These are phyloP conservation scores for Anacardium occidentale DNA, from an alignment of 345 rosid genomes.

Conservation along the genomic window DNA sequence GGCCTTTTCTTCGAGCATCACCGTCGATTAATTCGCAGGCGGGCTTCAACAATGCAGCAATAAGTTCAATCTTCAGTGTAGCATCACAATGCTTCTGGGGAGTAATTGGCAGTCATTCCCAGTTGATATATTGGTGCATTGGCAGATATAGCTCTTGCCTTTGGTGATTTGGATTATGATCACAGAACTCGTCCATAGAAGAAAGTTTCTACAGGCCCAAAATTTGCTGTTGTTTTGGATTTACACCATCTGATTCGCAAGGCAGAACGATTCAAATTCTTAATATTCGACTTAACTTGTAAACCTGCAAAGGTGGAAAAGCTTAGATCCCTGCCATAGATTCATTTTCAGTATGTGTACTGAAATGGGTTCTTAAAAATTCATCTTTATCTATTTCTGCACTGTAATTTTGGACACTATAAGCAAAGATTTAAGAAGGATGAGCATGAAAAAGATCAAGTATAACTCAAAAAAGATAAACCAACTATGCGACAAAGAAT, in stretches of 20 bases:
- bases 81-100: background rate
- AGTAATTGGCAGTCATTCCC: background rate
- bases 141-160: background rate
- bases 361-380: background rate
- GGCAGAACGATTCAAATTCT: conserved; percentile 40
- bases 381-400: background rate
- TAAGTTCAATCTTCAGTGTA: background rate
- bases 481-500: background rate
- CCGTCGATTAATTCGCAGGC: background rate
- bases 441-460: background rate
- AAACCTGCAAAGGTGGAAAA: conserved; percentile 44
- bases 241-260: background rate
- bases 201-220: background rate
- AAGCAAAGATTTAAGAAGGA: background rate
- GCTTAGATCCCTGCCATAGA: background rate
- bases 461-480: background rate
- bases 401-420: background rate
- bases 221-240: background rate
- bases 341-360: background rate
- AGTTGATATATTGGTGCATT: background rate
- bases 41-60: background rate
- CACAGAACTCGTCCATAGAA: background rate
- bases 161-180: background rate
- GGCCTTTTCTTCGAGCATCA: conserved; percentile 5
- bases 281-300: conserved; percentile 62